Evolutionary conservation across 1,284 basidiomycete species (phyloP).

Genomic region (Boletellus dicymbophilus): DNA sequence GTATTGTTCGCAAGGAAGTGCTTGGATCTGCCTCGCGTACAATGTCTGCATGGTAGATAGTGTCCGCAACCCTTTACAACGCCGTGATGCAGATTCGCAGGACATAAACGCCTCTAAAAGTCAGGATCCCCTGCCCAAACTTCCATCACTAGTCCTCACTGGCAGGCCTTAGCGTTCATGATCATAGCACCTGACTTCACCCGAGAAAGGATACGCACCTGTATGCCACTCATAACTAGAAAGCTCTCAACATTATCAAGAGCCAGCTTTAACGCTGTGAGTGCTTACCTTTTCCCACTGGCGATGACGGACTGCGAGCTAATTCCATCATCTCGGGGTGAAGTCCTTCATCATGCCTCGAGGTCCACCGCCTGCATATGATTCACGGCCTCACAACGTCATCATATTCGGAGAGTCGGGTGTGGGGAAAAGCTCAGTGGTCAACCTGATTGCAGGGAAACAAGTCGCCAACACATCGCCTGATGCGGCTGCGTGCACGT

Average conservation of each 20-base stretch:
- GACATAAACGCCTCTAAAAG: no score
- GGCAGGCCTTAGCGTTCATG: constrained; percentile 6
- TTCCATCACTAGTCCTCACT: no score
- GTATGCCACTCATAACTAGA: neutral
- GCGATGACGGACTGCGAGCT: neutral
- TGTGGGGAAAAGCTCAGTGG: constrained; percentile 27
- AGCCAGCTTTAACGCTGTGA: constrained; percentile 8
- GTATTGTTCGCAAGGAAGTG: neutral
- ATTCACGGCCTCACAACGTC: constrained; percentile 21
- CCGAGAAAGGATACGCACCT: constrained; percentile 8
- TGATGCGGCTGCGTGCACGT: constrained; percentile 27
- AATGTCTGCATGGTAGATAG: no score
- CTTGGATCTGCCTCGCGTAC: constrained; percentile 8
- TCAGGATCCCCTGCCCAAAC: no score
- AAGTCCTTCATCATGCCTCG: constrained; percentile 7
- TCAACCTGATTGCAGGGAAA: constrained; percentile 29
- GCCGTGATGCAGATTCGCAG: no score
- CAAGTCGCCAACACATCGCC: constrained; percentile 24
- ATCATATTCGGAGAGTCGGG: constrained; percentile 31
- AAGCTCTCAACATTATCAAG: neutral
- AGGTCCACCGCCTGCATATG: constrained; percentile 16
- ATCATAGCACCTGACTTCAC: neutral
- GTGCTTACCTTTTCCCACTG: neutral
- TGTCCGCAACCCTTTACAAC: constrained; percentile 21
- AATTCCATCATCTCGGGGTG: neutral